phyloP scores from a whole-genome alignment of 1,139 yeast species.

The Magnusiomyces suaveolens region DNA sequence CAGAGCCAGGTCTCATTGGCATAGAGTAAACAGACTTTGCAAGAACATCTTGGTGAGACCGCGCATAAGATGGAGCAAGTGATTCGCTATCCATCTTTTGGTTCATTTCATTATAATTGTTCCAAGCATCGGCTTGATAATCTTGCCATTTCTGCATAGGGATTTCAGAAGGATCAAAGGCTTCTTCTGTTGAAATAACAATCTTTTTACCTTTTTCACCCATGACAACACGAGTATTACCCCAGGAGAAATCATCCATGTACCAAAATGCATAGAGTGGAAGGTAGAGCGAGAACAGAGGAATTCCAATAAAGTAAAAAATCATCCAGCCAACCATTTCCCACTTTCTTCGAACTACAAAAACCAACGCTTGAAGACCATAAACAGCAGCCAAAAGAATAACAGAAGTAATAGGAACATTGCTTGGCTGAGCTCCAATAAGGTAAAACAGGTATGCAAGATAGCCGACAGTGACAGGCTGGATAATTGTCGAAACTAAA shows the following conservation, averaged over 20 bases:
- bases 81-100: slow-evolving; percentile 10
- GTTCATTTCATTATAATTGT: slow-evolving; percentile 21
- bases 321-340: slow-evolving; percentile 35
- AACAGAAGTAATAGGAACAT: slow-evolving; percentile 31
- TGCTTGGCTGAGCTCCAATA: slow-evolving; percentile 26
- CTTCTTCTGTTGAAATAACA: slow-evolving; percentile 29
- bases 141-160: slow-evolving; percentile 35
- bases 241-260: slow-evolving; percentile 36
- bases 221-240: slow-evolving; percentile 37
- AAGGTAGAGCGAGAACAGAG: slow-evolving; percentile 32
- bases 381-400: slow-evolving; percentile 30
- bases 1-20: slow-evolving; percentile 2
- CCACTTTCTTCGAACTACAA: slow-evolving; percentile 32
- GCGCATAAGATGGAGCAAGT: slow-evolving; percentile 8
- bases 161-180: slow-evolving; percentile 31
- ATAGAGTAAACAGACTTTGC: slow-evolving; percentile 14
- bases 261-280: slow-evolving; percentile 35
- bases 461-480: slow-evolving; percentile 32
- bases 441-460: slow-evolving; percentile 30
- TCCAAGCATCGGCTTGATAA: slow-evolving; percentile 33
- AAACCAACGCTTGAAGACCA: slow-evolving; percentile 32
- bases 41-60: slow-evolving; percentile 9
- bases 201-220: slow-evolving; percentile 34
- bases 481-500: slow-evolving; percentile 30
- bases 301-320: slow-evolving; percentile 31